Base-by-base conservation (phyloP, 1,284 basidiomycete species). In the Tetrapyrgos nigripes region DNA sequence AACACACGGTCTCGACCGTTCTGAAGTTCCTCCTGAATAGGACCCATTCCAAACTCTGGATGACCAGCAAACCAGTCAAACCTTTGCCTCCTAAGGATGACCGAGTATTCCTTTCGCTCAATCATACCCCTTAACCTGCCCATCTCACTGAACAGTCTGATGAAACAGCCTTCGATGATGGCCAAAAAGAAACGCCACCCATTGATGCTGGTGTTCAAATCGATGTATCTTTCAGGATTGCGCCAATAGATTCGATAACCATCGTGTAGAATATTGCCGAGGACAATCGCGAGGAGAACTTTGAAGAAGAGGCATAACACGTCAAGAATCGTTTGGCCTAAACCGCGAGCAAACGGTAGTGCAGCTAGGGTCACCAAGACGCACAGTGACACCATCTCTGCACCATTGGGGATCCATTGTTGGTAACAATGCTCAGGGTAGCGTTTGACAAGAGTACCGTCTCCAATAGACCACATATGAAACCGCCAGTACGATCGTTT, bases 401-500 rank as follows among this genome's bases (percentile, higher is more conserved):
- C 83, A 43, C 78, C 79, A 65, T 82, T 88, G 1, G 83, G 83
- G 19, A 76, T 71, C 21, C 67, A 65, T 62, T 84, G 81, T 14
- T 67, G 55, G 65, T 84, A 87, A 3, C 75, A 70, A 60, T 78
- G 67, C 21, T 81, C 66, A 1, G 83, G 83, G 55, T 82, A 85
- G 60, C 77, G 66, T 53, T 68, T 75, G 61, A 85, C 69, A 23
- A 88, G 75, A 0, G 72, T 75, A 0, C 84, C 84, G 46, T 87
- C 86, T 1, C 86, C 85, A 53, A 81, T 76, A 0, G 80, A 77
- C 85, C 86, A 87, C 77, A 79, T 81, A 58, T 82, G 83, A 62
- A 86, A 86, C 13, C 84, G 66, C 74, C 72, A 78, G 61, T 87
- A 86, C 0, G 79, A 80, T 21, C 83, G 70, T 8, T 64, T 65